phyloP scores from a whole-genome alignment of 129 eudicot species.

The Ambrosia trifida region DNA sequence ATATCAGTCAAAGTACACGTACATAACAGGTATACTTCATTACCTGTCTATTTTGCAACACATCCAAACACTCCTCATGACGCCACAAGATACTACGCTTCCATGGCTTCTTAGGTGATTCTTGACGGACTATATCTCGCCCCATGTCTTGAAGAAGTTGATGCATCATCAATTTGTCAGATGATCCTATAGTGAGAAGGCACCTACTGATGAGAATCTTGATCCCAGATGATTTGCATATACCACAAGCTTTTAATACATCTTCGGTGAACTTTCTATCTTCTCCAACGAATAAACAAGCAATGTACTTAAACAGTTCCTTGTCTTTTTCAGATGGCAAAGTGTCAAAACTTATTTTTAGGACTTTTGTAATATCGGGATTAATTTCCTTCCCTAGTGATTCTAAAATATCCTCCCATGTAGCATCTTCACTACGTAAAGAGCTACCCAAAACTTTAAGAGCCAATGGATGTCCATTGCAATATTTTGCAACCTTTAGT shows the following conservation, averaged over 20 bases:
- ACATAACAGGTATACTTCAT: neutral
- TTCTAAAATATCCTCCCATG: neutral
- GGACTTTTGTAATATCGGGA: constrained; percentile 15
- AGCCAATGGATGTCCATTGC: constrained; percentile 30
- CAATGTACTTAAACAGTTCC: neutral
- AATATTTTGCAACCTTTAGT: constrained; percentile 5
- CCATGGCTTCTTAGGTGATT: constrained; percentile 24
- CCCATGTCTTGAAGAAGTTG: constrained; percentile 36
- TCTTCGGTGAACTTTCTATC: neutral
- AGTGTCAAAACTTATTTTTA: constrained; percentile 22
- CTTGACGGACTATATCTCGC: constrained; percentile 30
- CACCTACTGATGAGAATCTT: constrained; percentile 21
- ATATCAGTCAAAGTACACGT: neutral
- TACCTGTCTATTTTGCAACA: constrained; percentile 5
- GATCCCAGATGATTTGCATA: constrained; percentile 17
- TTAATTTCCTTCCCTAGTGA: neutral
- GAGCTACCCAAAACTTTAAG: constrained; percentile 23
- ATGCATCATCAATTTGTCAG: constrained; percentile 22
- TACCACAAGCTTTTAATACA: neutral
- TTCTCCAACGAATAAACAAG: constrained; percentile 25
- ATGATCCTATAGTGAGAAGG: constrained; percentile 9
- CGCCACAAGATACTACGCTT: constrained; percentile 23
- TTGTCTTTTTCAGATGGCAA: constrained; percentile 25
- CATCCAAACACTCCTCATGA: constrained; percentile 8
- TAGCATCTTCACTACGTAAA: constrained; percentile 3